Conservation (phyloP, 768 basidiomycete species). For the Podaxis rugospora region DNA sequence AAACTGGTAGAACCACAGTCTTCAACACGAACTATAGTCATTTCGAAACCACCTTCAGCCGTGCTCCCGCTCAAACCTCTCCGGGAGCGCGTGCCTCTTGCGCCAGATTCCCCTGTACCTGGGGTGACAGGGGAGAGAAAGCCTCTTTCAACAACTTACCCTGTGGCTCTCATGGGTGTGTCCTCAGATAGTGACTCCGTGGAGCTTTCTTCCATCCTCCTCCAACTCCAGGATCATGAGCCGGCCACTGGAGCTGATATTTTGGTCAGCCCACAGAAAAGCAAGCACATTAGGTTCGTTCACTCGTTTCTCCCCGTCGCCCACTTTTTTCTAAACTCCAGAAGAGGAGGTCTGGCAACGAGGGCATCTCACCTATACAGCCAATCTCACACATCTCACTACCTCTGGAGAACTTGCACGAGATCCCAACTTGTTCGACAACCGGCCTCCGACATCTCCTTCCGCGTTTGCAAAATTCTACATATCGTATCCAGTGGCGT, state of each 20-base stretch:
- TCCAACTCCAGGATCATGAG: neutral
- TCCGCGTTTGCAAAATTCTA: constrained; percentile 39
- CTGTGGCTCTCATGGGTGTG: neutral
- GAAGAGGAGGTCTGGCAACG: constrained; percentile 57
- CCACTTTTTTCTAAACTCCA: neutral
- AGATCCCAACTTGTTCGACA: constrained; percentile 31
- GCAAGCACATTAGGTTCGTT: constrained; percentile 5
- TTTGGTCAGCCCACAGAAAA: constrained; percentile 3
- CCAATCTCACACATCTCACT: constrained; percentile 38
- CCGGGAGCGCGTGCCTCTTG: neutral
- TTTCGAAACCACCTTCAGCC: neutral
- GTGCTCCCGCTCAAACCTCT: neutral
- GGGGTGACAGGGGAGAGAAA: neutral
- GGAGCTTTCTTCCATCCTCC: neutral
- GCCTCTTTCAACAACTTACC: constrained; percentile 4
- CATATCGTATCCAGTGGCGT: constrained; percentile 24
- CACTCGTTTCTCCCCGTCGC: neutral
- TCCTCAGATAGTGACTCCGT: neutral
- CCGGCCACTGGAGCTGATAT: neutral
- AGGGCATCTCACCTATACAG: constrained; percentile 40
- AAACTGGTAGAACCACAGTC: neutral
- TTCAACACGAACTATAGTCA: neutral
- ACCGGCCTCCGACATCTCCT: constrained; percentile 36
- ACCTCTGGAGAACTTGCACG: constrained; percentile 51
- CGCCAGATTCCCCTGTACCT: neutral